Conservation (phyloP, 805 yeast genomes). For the Soucietia sequanensis region DNA sequence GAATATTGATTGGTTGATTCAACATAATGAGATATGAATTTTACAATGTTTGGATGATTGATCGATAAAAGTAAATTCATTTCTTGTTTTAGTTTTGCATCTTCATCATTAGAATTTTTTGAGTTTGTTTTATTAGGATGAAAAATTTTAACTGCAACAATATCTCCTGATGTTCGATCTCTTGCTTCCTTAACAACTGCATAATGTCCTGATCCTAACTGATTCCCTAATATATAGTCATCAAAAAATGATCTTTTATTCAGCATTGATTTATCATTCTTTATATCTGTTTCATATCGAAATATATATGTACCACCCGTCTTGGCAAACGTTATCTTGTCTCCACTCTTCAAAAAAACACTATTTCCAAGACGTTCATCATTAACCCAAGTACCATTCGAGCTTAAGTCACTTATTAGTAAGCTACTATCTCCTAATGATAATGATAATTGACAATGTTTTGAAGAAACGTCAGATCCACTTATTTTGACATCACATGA, state of each 20-base stretch:
- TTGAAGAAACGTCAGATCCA: conserved; percentile 64
- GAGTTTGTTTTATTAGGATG: conserved; percentile 45
- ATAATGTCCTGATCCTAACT: conserved; percentile 75
- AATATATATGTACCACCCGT: conserved; percentile 50
- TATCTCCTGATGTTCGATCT: conserved; percentile 53
- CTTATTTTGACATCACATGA: conserved; percentile 53
- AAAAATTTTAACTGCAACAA: conserved; percentile 74
- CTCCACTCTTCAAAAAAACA: conserved; percentile 59
- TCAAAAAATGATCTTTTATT: conserved; percentile 51
- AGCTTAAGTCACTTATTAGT: conserved; percentile 54
- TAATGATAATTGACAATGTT: conserved; percentile 55
- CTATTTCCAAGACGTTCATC: conserved; percentile 51
- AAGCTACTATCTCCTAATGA: conserved; percentile 35
- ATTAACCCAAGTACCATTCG: conserved; percentile 70
- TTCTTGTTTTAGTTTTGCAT: conserved; percentile 57
- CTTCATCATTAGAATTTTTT: conserved; percentile 26
- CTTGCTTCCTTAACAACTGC: conserved; percentile 76
- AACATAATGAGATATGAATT: conserved; percentile 56
- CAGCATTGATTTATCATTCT: conserved; percentile 15
- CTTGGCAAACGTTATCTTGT: conserved; percentile 56
- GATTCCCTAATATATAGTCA: conserved; percentile 53
- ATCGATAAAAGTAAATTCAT: conserved; percentile 62
- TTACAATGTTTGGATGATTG: conserved; percentile 70
- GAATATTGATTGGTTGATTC: conserved; percentile 52
- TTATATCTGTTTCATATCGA: conserved; percentile 37